phyloP scores from a whole-genome alignment of 148 eudicot species.

The Polygonum aviculare region DNA sequence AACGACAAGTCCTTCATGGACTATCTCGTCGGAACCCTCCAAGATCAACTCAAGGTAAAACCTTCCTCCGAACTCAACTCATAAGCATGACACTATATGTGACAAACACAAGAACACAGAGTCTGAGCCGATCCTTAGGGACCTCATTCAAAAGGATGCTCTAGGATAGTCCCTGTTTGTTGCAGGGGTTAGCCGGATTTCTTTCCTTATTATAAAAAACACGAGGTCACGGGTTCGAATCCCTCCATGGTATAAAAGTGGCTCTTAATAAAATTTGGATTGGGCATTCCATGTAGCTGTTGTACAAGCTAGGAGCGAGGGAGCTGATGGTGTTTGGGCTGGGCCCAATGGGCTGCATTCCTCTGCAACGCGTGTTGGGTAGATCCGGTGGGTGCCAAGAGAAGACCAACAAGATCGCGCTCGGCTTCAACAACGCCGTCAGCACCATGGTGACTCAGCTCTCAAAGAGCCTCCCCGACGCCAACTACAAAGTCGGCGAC shows the following conservation, averaged over 20 bases:
- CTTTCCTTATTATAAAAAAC: too few relatives aligned
- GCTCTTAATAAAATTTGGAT: neutral
- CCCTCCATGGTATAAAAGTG: too few relatives aligned
- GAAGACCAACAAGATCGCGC: conserved; percentile 56
- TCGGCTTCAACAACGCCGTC: conserved; percentile 47
- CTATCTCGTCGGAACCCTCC: conserved; percentile 56
- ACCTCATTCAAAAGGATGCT: too few relatives aligned
- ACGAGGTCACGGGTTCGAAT: too few relatives aligned
- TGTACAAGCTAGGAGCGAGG: conserved; percentile 68
- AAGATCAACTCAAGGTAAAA: conserved; percentile 51
- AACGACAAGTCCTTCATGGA: conserved; percentile 44
- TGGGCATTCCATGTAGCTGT: conserved; percentile 21
- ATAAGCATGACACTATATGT: too few relatives aligned
- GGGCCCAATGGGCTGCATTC: conserved; percentile 92
- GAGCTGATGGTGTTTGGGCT: conserved; percentile 73
- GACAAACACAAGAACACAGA: too few relatives aligned
- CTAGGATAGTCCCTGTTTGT: too few relatives aligned
- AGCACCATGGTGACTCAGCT: conserved; percentile 33
- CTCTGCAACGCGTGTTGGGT: conserved; percentile 71
- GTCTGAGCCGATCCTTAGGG: too few relatives aligned
- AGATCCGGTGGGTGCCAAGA: conserved; percentile 60
- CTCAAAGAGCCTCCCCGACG: conserved; percentile 47
- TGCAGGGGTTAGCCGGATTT: too few relatives aligned
- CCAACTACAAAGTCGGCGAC: conserved; percentile 62
- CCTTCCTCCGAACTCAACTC: too few relatives aligned